A percentile compares a stretch with the other conserved stretches of the same genome.
Conservation (phyloP, 495 filamentous ascomycete species). For the Neurospora sp. region DNA sequence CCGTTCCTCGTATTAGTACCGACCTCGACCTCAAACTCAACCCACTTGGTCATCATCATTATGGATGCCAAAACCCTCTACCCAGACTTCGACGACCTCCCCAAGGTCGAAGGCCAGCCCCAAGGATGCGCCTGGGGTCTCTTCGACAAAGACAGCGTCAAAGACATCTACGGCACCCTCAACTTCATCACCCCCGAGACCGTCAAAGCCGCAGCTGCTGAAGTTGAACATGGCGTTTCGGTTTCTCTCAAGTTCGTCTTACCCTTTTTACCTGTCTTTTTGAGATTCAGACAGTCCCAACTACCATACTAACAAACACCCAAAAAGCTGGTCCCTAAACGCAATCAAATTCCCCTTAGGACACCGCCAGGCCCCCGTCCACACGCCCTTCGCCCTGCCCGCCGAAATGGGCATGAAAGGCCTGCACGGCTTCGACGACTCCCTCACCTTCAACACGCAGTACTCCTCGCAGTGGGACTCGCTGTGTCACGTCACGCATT, state of each 20-base stretch:
- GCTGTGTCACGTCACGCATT: slow-evolving; percentile 42
- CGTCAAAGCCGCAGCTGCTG: slow-evolving; percentile 38
- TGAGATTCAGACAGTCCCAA: too few relatives aligned
- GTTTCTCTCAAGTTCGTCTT: slow-evolving; percentile 48
- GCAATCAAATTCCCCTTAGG: slow-evolving; percentile 39
- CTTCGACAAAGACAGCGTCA: slow-evolving; percentile 51
- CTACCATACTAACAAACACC: neutral
- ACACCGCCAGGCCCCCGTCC: slow-evolving; percentile 41
- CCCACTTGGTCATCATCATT: neutral
- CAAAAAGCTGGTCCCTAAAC: slow-evolving; percentile 32
- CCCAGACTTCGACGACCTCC: slow-evolving; percentile 49
- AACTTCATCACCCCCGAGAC: slow-evolving; percentile 50
- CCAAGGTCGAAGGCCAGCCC: slow-evolving; percentile 48
- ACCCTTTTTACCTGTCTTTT: too few relatives aligned
- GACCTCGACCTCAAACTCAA: neutral
- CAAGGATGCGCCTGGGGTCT: slow-evolving; percentile 58
- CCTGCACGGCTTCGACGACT: slow-evolving; percentile 31
- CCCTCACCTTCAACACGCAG: slow-evolving; percentile 68
- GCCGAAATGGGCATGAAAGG: slow-evolving; percentile 20
- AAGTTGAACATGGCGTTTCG: slow-evolving; percentile 44
- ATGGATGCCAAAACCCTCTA: slow-evolving; percentile 15
- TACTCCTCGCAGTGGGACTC: slow-evolving; percentile 72
- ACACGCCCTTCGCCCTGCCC: slow-evolving; percentile 39
- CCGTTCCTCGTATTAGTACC: neutral
- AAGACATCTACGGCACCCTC: slow-evolving; percentile 48